Evolutionary conservation across 2,329 filamentous ascomycete genomes (phyloP), one percentile per base, ranked within the genome.

Genomic region (Fusarium sulawesiense): DNA sequence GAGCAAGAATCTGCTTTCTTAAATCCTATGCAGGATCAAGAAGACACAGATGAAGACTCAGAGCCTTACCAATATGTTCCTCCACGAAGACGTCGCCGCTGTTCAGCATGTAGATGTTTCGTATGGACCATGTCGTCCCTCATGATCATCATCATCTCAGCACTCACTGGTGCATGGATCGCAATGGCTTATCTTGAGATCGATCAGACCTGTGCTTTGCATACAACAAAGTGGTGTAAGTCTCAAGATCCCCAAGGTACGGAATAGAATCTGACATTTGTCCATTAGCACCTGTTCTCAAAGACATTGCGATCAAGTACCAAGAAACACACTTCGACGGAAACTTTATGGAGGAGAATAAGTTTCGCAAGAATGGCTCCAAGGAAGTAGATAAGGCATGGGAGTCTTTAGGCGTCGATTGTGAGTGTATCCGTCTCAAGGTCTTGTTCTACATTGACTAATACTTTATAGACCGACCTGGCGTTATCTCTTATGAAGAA

Each of bases 301-400:
- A 73, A 6, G 75, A 81, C 13, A 75, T 82, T 7, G 46, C 67
- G 16, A 72, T 82, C 41, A 71, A 70, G 16, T 81, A 82, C 56
- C 27, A 59, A 3, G 50, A 60, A 16, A 75, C 82, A 53, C 68
- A 68, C 3, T 90, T 89, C 76, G 88, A 90, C 64, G 88, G 87
- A 0, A 85, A 84, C 0, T 86, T 90, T 21, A 71, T 88, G 57
- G 78, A 86, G 1, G 83, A 88, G 68, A 85, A 84, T 27, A 76
- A 85, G 18, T 90, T 85, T 72, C 83, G 87, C 3, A 79, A 83
- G 60, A 75, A 80, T 14, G 84, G 81, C 3, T 80, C 84, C 0
- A 83, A 85, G 0, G 84, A 87, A 53, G 86, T 88, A 0, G 88
- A 90, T 64, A 82, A 81, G 6, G 88, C 87, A 0, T 90, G 88